Base-by-base conservation (phyloP, 305 asterid species). In the Solanum hybrid region DNA sequence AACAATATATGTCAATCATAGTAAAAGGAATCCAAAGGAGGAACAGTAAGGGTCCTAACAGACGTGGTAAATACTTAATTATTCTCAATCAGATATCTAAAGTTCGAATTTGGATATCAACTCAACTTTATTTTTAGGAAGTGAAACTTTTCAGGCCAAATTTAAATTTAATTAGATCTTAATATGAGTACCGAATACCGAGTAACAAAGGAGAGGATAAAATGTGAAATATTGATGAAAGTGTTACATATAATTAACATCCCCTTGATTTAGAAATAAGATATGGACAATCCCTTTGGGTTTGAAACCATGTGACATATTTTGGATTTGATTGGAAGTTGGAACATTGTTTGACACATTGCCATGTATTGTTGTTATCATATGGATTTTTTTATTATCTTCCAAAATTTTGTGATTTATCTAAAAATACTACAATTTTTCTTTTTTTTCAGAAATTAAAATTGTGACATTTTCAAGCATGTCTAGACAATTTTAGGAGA, bases 251-350 rank as follows among this genome's bases (percentile, higher is more conserved):
- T 65, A 70, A 2, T 57, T 57, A 57, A 15, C 0, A 90, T 57
- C 8, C 45, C 32, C 29, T 75, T 36, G 45, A 86, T 80, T 5
- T 91, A 70, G 83, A 86, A 86, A 89, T 73, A 90, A 91, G 94
- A 92, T 87, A 80, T 90, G 76, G 94, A 93, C 93, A 90, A 87
- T 72, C 89, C 36, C 2, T 70, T 85, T 89, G 31, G 78, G 89
- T 93, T 92, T 72, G 51, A 89, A 92, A 91, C 90, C 95, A 94
- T 93, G 95, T 92, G 95, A 92, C 87, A 31, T 36, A 65, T 90
- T 91, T 90, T 91, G 89, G 85, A 75, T 77, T 72, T 89, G 89
- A 31, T n/a, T 82, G 89, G 76, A 90, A 89, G 70, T 17, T 86
- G 90, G 76, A 91, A 89, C 91, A 82, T 88, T 31, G 7, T 87